A percentile compares a stretch with the other conserved stretches of the same genome.
Conservation (phyloP, 2,329 filamentous ascomycete genomes). For the Akanthomyces uredinophilus region DNA sequence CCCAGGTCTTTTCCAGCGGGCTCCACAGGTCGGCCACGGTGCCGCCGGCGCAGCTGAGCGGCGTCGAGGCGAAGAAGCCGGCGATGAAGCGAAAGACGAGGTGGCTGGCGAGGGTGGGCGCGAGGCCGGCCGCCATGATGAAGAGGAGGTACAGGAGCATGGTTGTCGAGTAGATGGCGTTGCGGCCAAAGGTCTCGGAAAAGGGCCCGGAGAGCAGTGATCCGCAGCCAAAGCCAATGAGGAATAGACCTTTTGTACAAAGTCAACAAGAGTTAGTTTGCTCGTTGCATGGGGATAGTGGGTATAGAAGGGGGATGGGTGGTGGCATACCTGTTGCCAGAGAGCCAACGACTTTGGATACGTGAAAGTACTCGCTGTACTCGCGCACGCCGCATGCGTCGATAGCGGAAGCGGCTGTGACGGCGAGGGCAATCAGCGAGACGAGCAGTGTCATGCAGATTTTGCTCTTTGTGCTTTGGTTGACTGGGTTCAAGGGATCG, state of each 20-base stretch:
- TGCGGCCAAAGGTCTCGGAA: slow-evolving; percentile 36
- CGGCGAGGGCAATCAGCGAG: slow-evolving; percentile 43
- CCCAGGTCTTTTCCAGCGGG: slow-evolving; percentile 31
- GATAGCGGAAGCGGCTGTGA: slow-evolving; percentile 47
- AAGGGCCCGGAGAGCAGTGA: slow-evolving; percentile 34
- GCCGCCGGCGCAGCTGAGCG: slow-evolving; percentile 38
- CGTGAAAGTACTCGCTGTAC: slow-evolving; percentile 40
- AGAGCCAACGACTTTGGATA: slow-evolving; percentile 45
- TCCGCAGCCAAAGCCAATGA: slow-evolving; percentile 34
- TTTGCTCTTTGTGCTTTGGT: not conserved
- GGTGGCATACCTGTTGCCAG: slow-evolving; percentile 36
- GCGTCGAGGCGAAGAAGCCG: slow-evolving; percentile 41
- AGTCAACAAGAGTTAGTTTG: no score
- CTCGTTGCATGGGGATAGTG: no score
- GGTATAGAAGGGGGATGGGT: no score
- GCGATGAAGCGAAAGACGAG: slow-evolving; percentile 44
- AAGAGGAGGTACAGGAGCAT: slow-evolving; percentile 39
- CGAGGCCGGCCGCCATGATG: slow-evolving; percentile 39
- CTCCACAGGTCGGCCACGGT: slow-evolving; percentile 37
- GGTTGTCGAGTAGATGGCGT: slow-evolving; percentile 34
- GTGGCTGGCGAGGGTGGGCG: slow-evolving; percentile 37
- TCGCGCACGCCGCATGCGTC: slow-evolving; percentile 44
- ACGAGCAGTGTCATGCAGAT: slow-evolving; percentile 19
- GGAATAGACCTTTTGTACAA: slow-evolving; percentile 22
- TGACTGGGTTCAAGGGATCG: not conserved